These are phyloP conservation scores for Chiua virens DNA, from an alignment of 768 basidiomycete species.

Conservation along the genomic window DNA sequence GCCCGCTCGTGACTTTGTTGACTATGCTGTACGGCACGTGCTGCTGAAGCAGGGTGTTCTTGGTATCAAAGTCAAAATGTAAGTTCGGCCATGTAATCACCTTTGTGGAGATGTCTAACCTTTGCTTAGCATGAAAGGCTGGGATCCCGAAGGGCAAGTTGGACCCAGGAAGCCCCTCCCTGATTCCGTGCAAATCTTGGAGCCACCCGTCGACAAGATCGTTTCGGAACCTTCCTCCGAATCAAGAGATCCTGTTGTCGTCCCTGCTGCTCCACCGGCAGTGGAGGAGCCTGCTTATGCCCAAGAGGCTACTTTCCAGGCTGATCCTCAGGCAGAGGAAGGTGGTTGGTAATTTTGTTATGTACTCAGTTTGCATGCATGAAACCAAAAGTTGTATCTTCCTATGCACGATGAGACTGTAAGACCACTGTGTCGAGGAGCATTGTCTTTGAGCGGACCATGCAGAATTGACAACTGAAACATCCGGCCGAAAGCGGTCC, in stretches of 20 bases:
- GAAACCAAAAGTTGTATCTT: constrained; percentile 15
- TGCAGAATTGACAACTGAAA: too few species aligned
- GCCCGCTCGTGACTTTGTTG: constrained; percentile 94
- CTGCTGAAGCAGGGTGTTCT: constrained; percentile 98
- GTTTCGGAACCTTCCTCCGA: constrained; percentile 89
- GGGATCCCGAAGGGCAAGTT: constrained; percentile 85
- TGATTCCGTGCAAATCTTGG: constrained; percentile 87
- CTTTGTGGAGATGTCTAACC: constrained; percentile 11
- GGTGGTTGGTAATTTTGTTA: constrained; percentile 55
- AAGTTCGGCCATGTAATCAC: constrained; percentile 23
- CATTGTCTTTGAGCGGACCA: too few species aligned
- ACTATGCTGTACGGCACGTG: constrained; percentile 97
- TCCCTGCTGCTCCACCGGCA: constrained; percentile 49
- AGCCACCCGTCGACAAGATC: constrained; percentile 89
- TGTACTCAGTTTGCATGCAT: constrained; percentile 13
- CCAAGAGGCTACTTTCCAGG: constrained; percentile 36
- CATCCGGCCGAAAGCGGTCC: too few species aligned
- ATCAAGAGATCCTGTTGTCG: constrained; percentile 66
- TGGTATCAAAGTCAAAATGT: constrained; percentile 99
- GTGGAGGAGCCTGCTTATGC: constrained; percentile 49
- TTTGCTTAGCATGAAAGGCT: constrained; percentile 85
- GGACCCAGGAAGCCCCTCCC: constrained; percentile 95
- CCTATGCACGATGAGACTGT: constrained; percentile 1
- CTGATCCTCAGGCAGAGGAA: constrained; percentile 48
- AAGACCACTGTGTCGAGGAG: too few species aligned